Percentiles rank a stretch among this genome's conserved stretches.
Evolutionary conservation across 83 land plant genomes (phyloP).

Genomic region (Picea mariana): DNA sequence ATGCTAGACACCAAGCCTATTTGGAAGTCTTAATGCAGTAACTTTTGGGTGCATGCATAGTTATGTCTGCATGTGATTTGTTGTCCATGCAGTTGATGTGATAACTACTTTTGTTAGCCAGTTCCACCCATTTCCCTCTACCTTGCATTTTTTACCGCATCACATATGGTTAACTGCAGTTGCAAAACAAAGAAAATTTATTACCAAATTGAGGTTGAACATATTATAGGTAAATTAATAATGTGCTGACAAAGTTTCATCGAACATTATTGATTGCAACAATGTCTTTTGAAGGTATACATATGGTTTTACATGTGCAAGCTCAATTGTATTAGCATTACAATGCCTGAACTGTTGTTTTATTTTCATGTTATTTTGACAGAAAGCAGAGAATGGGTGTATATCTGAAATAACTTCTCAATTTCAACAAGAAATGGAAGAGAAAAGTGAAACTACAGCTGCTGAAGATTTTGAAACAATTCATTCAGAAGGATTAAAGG

Average conservation of each 20-base stretch:
- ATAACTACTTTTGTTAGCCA: not conserved
- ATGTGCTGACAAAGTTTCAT: not conserved
- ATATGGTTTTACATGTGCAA: not conserved
- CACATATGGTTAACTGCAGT: not conserved
- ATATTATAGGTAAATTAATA: not conserved
- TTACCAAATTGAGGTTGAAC: not conserved
- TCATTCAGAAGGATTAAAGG: not conserved
- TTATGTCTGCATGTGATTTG: not conserved
- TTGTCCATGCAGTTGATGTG: not conserved
- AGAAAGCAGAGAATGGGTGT: conserved; percentile 9
- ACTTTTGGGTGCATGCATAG: not conserved
- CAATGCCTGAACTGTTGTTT: conserved; percentile 7
- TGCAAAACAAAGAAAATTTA: not conserved
- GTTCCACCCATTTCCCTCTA: not conserved
- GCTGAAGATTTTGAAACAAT: not conserved
- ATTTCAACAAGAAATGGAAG: not conserved
- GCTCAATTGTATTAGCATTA: not conserved
- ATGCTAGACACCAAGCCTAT: too few species aligned
- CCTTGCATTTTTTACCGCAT: not conserved
- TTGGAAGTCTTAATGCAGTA: not conserved
- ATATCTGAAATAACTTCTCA: not conserved
- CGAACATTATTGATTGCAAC: not conserved
- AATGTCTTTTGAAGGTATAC: not conserved
- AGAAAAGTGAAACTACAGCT: not conserved
- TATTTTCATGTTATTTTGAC: not conserved